Evolutionary conservation across 1,284 basidiomycete species (phyloP).

Genomic region (Trichosporon asahii): DNA sequence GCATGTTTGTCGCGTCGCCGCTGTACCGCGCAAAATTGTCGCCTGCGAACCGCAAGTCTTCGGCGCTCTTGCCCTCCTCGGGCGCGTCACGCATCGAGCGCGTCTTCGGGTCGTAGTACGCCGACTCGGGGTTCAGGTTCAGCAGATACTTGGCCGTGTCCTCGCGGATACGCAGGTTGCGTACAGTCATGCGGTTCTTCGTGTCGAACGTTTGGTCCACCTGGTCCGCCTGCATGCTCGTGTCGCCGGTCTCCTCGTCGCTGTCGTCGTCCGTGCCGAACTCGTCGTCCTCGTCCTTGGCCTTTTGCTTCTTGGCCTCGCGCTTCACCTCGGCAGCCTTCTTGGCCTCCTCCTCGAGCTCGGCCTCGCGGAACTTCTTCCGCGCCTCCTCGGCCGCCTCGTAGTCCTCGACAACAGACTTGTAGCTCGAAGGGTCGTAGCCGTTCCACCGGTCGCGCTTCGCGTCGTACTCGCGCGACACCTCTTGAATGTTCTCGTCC

Average conservation of each 20-base stretch:
- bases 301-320: slow-evolving; percentile 74
- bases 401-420: slow-evolving; percentile 86
- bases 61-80: slow-evolving; percentile 66
- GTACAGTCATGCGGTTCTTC: slow-evolving; percentile 95
- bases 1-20: slow-evolving; percentile 86
- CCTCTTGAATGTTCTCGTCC: slow-evolving; percentile 82
- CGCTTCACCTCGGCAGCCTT: slow-evolving; percentile 73
- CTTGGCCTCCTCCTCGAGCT: slow-evolving; percentile 92
- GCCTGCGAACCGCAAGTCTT: slow-evolving; percentile 89
- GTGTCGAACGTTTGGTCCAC: slow-evolving; percentile 97
- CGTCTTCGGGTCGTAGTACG: slow-evolving; percentile 99
- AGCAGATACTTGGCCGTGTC: slow-evolving; percentile 99
- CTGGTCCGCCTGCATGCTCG: slow-evolving; percentile 93
- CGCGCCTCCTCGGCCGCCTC: slow-evolving; percentile 87
- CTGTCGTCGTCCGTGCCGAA: slow-evolving; percentile 75
- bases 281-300: slow-evolving; percentile 69
- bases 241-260: slow-evolving; percentile 88
- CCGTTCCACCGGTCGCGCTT: slow-evolving; percentile 99
- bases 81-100: slow-evolving; percentile 99
- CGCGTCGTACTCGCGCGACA: slow-evolving; percentile 81
- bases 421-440: slow-evolving; percentile 85
- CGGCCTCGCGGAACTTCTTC: slow-evolving; percentile 85
- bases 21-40: slow-evolving; percentile 91
- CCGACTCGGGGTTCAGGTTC: slow-evolving; percentile 90
- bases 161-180: slow-evolving; percentile 97